Percentiles rank a stretch among this genome's conserved stretches.
These are phyloP conservation scores for Candida bentonensis DNA, from an alignment of 805 yeast genomes.

Conservation along the genomic window DNA sequence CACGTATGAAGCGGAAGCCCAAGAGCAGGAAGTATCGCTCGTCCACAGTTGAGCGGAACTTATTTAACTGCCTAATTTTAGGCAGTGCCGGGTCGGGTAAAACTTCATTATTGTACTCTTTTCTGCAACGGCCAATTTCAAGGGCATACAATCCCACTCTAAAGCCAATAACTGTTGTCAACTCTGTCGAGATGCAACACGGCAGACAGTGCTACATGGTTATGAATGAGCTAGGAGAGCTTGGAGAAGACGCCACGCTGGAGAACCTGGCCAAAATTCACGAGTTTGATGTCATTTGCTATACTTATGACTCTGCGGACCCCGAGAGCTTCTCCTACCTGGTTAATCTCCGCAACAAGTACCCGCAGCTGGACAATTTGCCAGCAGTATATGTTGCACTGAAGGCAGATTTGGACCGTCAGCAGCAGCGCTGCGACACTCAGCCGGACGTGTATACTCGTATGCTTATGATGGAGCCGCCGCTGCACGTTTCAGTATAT, in stretches of 20 bases:
- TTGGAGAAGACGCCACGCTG: slow-evolving; percentile 62
- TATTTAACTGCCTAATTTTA: slow-evolving; percentile 75
- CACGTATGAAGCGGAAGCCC: slow-evolving; percentile 54
- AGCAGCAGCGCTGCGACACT: slow-evolving; percentile 71
- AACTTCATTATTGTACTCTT: slow-evolving; percentile 68
- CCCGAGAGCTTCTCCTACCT: slow-evolving; percentile 86
- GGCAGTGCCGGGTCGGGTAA: slow-evolving; percentile 87
- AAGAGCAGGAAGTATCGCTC: slow-evolving; percentile 56
- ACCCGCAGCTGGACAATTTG: slow-evolving; percentile 44
- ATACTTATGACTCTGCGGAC: slow-evolving; percentile 86
- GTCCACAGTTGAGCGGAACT: slow-evolving; percentile 67
- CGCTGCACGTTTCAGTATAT: slow-evolving; percentile 76
- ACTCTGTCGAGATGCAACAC: slow-evolving; percentile 84
- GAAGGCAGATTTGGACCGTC: slow-evolving; percentile 91
- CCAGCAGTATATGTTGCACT: slow-evolving; percentile 85
- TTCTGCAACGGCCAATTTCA: slow-evolving; percentile 58
- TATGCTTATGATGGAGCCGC: slow-evolving; percentile 52
- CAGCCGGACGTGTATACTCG: slow-evolving; percentile 85
- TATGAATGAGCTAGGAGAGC: slow-evolving; percentile 77
- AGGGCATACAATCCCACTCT: slow-evolving; percentile 70
- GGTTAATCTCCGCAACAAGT: slow-evolving; percentile 49
- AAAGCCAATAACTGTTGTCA: slow-evolving; percentile 69
- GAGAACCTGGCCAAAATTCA: slow-evolving; percentile 56
- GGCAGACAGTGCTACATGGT: slow-evolving; percentile 92
- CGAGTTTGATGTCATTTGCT: slow-evolving; percentile 83